Evolutionary conservation across 1,284 basidiomycete genomes (phyloP), one percentile per base, ranked within the genome.

Genomic region (Trametes polyzona): DNA sequence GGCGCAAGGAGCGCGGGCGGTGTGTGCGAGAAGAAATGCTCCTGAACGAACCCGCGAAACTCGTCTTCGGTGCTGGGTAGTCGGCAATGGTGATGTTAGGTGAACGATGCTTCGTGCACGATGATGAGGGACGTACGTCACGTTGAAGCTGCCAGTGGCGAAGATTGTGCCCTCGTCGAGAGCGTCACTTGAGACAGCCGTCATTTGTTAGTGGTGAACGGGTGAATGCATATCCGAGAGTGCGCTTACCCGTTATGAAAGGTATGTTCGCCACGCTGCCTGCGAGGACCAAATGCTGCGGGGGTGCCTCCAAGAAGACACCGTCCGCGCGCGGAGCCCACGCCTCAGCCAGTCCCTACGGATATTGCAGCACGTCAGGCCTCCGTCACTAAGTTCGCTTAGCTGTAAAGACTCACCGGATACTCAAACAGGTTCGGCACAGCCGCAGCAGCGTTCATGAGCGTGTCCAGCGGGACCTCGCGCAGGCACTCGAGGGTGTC

Each of bases 401-500:
- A n/a, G n/a, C n/a, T n/a, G n/a, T n/a, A n/a, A n/a, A n/a, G n/a
- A n/a, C 36, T 6, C 21, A 47, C 44, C 17, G 37, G 17, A 24
- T 52, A 56, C 2, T 30, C 46, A n/a, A 60, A 42, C 14, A 49
- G 4, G 26, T 48, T 52, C 1, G 54, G 43, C 4, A 49, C 21
- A 1, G 17, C n/a, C 0, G 36, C 37, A 4, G 42, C 29, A 2
- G 53, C 56, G 0, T 10, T 16, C 14, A 47, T 36, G 47, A 82
- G 67, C 17, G 62, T 67, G 0, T 63, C 58, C 49, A 76, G 79
- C 2, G 78, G 74, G 0, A 82, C 76, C 1, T 67, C 71, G 10
- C 82, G 74, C 46, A 86, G 69, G 56, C 83, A 85, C 6, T 69
- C 71, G 8, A 86, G 73, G 0, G 79, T 82, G 65, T 84, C 79